These are phyloP conservation scores for Astrothelium subdiscretum DNA, from an alignment of 495 filamentous ascomycete genomes.

Conservation along the genomic window DNA sequence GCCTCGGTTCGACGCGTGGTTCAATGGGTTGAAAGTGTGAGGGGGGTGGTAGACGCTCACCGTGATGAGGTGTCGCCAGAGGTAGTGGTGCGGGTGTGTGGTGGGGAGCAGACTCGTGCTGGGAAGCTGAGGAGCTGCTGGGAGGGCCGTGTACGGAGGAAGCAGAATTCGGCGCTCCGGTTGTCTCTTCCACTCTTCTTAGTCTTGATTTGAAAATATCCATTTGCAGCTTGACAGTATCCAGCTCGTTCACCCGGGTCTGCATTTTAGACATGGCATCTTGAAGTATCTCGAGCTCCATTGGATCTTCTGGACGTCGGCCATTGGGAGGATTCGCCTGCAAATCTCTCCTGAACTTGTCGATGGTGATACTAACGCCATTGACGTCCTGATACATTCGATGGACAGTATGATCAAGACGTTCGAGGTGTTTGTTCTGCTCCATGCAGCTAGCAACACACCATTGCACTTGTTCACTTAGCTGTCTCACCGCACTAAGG, in stretches of 20 bases:
- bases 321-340: neutral
- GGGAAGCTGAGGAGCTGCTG: slow-evolving; percentile 3
- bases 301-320: neutral
- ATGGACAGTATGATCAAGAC: neutral
- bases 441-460: neutral
- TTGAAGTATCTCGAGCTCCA: neutral
- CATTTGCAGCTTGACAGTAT: slow-evolving; percentile 26
- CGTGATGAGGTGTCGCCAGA: neutral
- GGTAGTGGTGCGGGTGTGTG: slow-evolving; percentile 2
- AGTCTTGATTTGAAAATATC: slow-evolving; percentile 28
- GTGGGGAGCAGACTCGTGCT: neutral
- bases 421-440: neutral
- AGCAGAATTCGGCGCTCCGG: neutral
- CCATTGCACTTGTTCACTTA: slow-evolving; percentile 1
- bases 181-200: slow-evolving; percentile 24
- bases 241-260: slow-evolving; percentile 26
- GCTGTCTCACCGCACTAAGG: neutral
- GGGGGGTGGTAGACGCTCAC: slow-evolving; percentile 13
- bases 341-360: neutral
- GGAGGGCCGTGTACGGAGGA: neutral
- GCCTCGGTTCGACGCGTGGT: neutral
- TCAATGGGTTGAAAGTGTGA: slow-evolving; percentile 10
- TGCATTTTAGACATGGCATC: neutral
- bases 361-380: neutral
- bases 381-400: neutral